Evolutionary conservation across 352 stramenopile species (phyloP).

Genomic region (Phytophthora europaea): DNA sequence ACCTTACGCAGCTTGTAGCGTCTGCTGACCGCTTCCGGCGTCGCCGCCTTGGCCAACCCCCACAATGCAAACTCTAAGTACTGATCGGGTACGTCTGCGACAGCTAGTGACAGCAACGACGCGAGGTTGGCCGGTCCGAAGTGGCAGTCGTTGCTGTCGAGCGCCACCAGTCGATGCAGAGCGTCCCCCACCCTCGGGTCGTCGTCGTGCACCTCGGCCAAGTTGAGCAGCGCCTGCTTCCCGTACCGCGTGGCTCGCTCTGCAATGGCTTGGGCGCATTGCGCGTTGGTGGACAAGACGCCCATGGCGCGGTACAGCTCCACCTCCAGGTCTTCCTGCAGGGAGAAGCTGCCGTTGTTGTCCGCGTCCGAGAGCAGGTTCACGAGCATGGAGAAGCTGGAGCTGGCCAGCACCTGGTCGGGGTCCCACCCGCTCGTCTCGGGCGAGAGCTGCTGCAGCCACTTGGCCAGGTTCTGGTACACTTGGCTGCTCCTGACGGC

Average conservation of each 20-base stretch:
- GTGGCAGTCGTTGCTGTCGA: constrained; percentile 48
- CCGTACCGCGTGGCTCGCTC: constrained; percentile 73
- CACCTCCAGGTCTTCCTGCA: constrained; percentile 55
- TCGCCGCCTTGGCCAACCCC: constrained; percentile 62
- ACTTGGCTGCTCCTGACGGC: constrained; percentile 28
- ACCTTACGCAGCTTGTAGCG: constrained; percentile 68
- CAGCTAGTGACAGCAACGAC: constrained; percentile 69
- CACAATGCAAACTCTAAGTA: constrained; percentile 82
- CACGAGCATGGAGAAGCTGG: constrained; percentile 73
- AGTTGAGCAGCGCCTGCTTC: constrained; percentile 73
- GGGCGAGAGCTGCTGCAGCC: constrained; percentile 56
- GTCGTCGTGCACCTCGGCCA: constrained; percentile 59
- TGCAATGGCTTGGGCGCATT: constrained; percentile 67
- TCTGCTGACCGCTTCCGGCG: constrained; percentile 39
- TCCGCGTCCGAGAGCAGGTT: constrained; percentile 56
- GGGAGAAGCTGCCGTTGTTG: constrained; percentile 21
- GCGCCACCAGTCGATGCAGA: constrained; percentile 57
- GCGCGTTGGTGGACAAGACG: constrained; percentile 55
- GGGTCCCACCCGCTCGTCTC: constrained; percentile 48
- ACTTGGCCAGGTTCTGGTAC: constrained; percentile 60
- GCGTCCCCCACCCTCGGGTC: constrained; percentile 69
- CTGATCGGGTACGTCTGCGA: constrained; percentile 63
- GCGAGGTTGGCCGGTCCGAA: constrained; percentile 79
- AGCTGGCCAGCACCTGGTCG: constrained; percentile 58
- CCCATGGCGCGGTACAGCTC: constrained; percentile 65